Evolutionary conservation across 345 rosid genomes (phyloP).

Genomic region (Salix viminalis): DNA sequence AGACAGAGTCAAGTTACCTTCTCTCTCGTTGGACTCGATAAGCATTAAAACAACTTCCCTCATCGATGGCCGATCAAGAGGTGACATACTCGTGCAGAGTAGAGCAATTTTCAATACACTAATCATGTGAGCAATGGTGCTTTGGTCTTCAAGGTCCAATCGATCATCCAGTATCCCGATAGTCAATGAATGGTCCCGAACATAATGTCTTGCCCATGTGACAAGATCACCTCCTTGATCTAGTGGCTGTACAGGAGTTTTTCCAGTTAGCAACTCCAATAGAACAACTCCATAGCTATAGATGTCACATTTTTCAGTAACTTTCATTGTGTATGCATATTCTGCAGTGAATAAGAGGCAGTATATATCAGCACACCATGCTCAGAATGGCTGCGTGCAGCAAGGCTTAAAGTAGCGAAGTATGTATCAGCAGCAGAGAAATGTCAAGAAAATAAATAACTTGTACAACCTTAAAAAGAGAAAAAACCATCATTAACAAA

Average conservation of each 20-base stretch:
- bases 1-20: conserved; percentile 5
- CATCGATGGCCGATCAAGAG: conserved; percentile 31
- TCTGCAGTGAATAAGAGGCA: conserved; percentile 4
- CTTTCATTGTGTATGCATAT: conserved; percentile 31
- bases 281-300: conserved; percentile 33
- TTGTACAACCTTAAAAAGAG: background rate
- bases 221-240: conserved; percentile 29
- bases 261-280: conserved; percentile 30
- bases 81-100: conserved; percentile 29
- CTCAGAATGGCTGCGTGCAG: background rate
- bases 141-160: conserved; percentile 23
- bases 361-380: background rate
- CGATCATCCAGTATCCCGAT: conserved; percentile 24
- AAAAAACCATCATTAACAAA: background rate
- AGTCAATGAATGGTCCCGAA: conserved; percentile 20
- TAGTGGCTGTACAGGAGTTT: conserved; percentile 27
- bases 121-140: conserved; percentile 22
- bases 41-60: conserved; percentile 37
- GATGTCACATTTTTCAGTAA: conserved; percentile 28
- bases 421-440: background rate
- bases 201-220: conserved; percentile 16
- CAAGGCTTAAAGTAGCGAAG: no score
- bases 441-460: background rate
- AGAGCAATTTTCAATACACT: conserved; percentile 27
- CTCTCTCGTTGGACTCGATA: conserved; percentile 24